These are phyloP conservation scores for Fusarium acutatum DNA, from an alignment of 2,329 filamentous ascomycete genomes.

Conservation along the genomic window DNA sequence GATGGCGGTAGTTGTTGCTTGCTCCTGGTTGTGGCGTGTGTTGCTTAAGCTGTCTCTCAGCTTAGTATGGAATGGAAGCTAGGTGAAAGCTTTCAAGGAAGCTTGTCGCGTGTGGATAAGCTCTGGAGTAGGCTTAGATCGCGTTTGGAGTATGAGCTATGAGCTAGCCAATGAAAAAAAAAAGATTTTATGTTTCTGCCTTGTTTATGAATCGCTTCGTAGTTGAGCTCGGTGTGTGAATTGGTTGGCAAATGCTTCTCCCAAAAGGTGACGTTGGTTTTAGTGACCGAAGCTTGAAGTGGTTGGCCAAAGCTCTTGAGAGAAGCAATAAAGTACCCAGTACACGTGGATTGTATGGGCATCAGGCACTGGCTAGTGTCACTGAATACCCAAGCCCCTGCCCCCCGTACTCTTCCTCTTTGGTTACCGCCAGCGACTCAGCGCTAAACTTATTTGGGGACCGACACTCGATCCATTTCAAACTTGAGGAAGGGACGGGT, in stretches of 20 bases:
- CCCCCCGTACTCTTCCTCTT: conserved; percentile 24
- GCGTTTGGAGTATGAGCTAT: not conserved
- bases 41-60: not conserved
- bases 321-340: not conserved
- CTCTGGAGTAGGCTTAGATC: conserved; percentile 4
- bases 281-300: not conserved
- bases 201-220: conserved; percentile 7
- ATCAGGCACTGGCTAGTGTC: conserved; percentile 22
- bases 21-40: not conserved
- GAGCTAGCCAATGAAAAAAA: not conserved
- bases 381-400: conserved; percentile 8
- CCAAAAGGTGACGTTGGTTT: conserved; percentile 12
- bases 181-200: conserved; percentile 2
- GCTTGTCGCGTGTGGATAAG: conserved; percentile 31
- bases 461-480: conserved; percentile 41
- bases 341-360: conserved; percentile 32
- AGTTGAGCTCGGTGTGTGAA: conserved; percentile 19
- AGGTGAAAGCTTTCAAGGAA: conserved; percentile 1
- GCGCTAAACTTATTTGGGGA: conserved; percentile 48
- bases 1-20: not conserved
- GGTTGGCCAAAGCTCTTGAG: conserved; percentile 19
- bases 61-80: not conserved
- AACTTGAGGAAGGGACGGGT: conserved; percentile 4
- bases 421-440: conserved; percentile 26
- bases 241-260: conserved; percentile 9